Percentiles rank a stretch among this genome's conserved stretches.
phyloP scores from a whole-genome alignment of 2,329 filamentous ascomycete species.

The Trichophyton benhamiae region DNA sequence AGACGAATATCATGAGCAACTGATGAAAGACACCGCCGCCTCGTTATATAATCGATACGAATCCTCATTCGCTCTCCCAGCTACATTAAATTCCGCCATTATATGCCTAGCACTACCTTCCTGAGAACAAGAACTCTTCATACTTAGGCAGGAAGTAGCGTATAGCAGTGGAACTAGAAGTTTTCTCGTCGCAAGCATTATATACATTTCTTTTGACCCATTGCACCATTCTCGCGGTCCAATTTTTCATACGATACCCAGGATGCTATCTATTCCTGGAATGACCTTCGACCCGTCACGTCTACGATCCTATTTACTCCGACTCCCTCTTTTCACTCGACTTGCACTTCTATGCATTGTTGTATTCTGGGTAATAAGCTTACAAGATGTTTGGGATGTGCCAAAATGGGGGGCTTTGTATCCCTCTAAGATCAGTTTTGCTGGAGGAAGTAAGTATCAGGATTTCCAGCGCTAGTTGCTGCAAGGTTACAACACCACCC shows the following conservation, averaged over 20 bases:
- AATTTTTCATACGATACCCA: no score
- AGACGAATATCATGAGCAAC: not conserved
- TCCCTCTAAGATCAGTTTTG: slow-evolving; percentile 60
- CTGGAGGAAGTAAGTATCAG: slow-evolving; percentile 53
- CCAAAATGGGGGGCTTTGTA: slow-evolving; percentile 66
- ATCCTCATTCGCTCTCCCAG: not conserved
- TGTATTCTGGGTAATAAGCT: slow-evolving; percentile 54
- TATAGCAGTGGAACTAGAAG: not conserved
- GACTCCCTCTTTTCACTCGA: slow-evolving; percentile 80
- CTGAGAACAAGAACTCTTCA: not conserved
- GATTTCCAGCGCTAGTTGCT: not conserved
- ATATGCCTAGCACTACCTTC: not conserved
- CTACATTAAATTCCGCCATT: not conserved
- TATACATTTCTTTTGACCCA: not conserved
- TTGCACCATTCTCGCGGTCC: not conserved
- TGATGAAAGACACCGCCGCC: not conserved
- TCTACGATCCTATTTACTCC: slow-evolving; percentile 66
- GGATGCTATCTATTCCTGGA: no score
- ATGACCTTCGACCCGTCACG: slow-evolving; percentile 53
- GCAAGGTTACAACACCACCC: not conserved
- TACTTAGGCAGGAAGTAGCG: not conserved
- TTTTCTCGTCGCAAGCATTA: not conserved
- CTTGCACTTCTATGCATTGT: slow-evolving; percentile 54
- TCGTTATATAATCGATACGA: not conserved
- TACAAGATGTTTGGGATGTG: slow-evolving; percentile 61